Percentiles rank a stretch among this genome's conserved stretches.
Evolutionary conservation across 768 basidiomycete genomes (phyloP).

Genomic region (Brasilioporus rufonigricans): DNA sequence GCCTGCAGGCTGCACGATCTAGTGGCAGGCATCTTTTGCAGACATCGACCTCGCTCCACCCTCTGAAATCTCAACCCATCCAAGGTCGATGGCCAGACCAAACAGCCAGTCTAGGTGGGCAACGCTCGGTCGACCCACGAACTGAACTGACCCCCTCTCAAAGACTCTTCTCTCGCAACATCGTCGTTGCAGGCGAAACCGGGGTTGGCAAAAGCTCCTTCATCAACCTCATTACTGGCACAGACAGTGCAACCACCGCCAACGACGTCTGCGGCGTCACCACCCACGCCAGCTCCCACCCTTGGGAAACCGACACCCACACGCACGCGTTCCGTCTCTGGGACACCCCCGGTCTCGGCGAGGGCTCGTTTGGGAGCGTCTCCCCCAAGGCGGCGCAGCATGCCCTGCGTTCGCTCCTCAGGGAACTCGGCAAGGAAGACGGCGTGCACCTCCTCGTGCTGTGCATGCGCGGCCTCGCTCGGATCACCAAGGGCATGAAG

Average conservation of each 20-base stretch:
- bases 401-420: constrained; percentile 18
- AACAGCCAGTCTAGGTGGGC: constrained; percentile 8
- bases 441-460: constrained; percentile 27
- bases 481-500: constrained; percentile 22
- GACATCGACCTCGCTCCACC: background rate
- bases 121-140: no score
- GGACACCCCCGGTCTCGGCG: constrained; percentile 25
- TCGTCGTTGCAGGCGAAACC: constrained; percentile 24
- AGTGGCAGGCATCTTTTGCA: background rate
- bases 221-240: constrained; percentile 22
- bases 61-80: background rate
- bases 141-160: background rate
- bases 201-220: no score
- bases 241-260: constrained; percentile 12
- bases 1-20: background rate
- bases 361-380: constrained; percentile 23
- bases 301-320: constrained; percentile 20
- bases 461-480: constrained; percentile 22
- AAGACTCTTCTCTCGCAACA: constrained; percentile 16
- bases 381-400: constrained; percentile 21
- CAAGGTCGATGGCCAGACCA: constrained; percentile 9
- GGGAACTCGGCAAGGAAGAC: constrained; percentile 18
- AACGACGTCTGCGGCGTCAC: constrained; percentile 27
- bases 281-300: constrained; percentile 4
- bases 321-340: constrained; percentile 21